A percentile compares a stretch with the other conserved stretches of the same genome.
phyloP scores from a whole-genome alignment of 2,329 filamentous ascomycete species.

The Coleophoma cylindrospora region DNA sequence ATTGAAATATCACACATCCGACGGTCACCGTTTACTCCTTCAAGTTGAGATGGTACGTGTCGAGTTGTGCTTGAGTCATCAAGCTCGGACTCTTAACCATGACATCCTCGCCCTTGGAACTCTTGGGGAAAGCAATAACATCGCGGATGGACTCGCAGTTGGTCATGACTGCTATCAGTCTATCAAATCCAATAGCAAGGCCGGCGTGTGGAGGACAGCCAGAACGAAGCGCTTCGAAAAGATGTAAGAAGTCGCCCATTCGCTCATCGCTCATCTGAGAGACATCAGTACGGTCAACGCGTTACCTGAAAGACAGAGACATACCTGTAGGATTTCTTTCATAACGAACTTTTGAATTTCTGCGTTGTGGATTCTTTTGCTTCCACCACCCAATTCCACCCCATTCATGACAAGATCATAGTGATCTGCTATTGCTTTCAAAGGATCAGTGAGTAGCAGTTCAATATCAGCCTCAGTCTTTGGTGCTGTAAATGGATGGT shows the following conservation, averaged over 20 bases:
- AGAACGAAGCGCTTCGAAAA: slow-evolving; percentile 74
- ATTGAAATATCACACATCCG: too few species aligned
- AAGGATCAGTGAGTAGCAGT: slow-evolving; percentile 65
- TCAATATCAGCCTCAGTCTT: slow-evolving; percentile 68
- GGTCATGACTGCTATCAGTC: slow-evolving; percentile 75
- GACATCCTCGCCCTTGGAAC: slow-evolving; percentile 79
- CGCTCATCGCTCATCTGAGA: slow-evolving; percentile 42
- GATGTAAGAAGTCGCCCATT: slow-evolving; percentile 76
- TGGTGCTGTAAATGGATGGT: slow-evolving; percentile 95
- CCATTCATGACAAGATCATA: slow-evolving; percentile 97
- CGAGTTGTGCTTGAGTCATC: slow-evolving; percentile 49
- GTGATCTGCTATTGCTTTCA: slow-evolving; percentile 74
- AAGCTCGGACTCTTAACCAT: slow-evolving; percentile 73
- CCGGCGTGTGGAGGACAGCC: slow-evolving; percentile 95
- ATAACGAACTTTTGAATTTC: slow-evolving; percentile 81
- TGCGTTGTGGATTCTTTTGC: slow-evolving; percentile 83
- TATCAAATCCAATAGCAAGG: slow-evolving; percentile 87
- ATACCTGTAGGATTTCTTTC: slow-evolving; percentile 66
- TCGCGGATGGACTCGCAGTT: slow-evolving; percentile 76
- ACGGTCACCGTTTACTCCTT: neutral
- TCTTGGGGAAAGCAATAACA: slow-evolving; percentile 97
- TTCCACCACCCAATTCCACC: slow-evolving; percentile 89
- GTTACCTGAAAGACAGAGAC: neutral
- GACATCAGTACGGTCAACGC: neutral
- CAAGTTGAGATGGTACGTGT: slow-evolving; percentile 19